Percentiles rank a stretch among this genome's conserved stretches.
Evolutionary conservation across 2,329 filamentous ascomycete genomes (phyloP).

Genomic region (Myriosclerotinia duriaeana): DNA sequence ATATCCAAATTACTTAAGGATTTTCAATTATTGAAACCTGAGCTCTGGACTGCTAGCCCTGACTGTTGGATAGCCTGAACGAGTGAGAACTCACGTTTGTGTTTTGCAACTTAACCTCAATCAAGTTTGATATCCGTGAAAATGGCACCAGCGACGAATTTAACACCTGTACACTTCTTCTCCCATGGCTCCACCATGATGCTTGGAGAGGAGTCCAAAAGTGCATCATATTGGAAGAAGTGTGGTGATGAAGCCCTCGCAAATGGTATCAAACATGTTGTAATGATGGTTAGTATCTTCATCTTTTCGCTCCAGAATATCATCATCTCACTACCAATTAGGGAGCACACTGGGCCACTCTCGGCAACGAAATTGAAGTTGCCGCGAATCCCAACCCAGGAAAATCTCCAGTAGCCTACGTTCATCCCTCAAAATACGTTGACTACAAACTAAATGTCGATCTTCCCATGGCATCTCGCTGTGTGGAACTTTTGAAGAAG

Average conservation of each 20-base stretch:
- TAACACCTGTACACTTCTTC: constrained; percentile 46
- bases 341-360: constrained; percentile 66
- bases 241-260: constrained; percentile 62
- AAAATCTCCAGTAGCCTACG: constrained; percentile 66
- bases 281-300: constrained; percentile 58
- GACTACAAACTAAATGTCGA: constrained; percentile 62
- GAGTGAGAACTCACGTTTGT: too few species aligned
- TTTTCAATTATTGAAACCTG: too few species aligned
- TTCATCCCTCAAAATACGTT: constrained; percentile 61
- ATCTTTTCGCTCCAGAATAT: not conserved
- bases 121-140: too few species aligned
- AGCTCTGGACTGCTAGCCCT: too few species aligned
- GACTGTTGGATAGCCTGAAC: too few species aligned
- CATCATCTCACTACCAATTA: constrained; percentile 31
- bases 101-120: not conserved
- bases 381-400: constrained; percentile 58
- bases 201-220: constrained; percentile 62
- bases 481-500: constrained; percentile 50
- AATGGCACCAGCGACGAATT: not conserved
- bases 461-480: constrained; percentile 51
- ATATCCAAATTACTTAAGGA: too few species aligned
- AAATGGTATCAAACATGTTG: constrained; percentile 58
- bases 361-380: constrained; percentile 57
- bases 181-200: constrained; percentile 73
- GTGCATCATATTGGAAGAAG: constrained; percentile 64